Percentiles rank a stretch among this genome's conserved stretches.
phyloP scores from a whole-genome alignment of 768 basidiomycete species.

The Leccinellum albellum region DNA sequence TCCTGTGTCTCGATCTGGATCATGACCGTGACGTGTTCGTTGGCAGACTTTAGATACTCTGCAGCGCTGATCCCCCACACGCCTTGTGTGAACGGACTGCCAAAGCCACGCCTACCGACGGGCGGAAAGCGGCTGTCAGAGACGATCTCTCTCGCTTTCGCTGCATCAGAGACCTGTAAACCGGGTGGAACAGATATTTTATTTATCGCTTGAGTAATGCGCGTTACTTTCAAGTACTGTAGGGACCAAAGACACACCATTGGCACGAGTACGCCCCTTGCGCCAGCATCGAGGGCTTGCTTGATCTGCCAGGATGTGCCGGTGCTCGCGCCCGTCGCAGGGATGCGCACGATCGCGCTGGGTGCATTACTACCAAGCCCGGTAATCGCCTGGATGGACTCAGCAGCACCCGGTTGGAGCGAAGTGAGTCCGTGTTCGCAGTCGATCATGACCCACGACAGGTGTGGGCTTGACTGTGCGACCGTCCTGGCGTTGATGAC shows the following conservation, averaged over 20 bases:
- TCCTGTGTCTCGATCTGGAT: constrained; percentile 67
- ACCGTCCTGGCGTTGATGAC: constrained; percentile 54
- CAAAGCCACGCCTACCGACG: constrained; percentile 58
- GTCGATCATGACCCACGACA: constrained; percentile 65
- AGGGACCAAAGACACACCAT: constrained; percentile 43
- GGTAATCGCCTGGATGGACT: constrained; percentile 52
- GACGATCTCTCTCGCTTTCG: constrained; percentile 54
- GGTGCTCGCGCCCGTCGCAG: constrained; percentile 55
- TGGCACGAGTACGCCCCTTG: constrained; percentile 60
- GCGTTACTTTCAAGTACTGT: too few relatives aligned
- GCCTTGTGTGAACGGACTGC: constrained; percentile 58
- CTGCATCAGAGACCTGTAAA: constrained; percentile 48
- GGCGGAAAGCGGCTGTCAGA: constrained; percentile 62
- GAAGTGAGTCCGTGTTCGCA: constrained; percentile 65
- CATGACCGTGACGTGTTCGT: constrained; percentile 52
- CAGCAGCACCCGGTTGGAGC: constrained; percentile 52
- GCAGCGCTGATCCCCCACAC: constrained; percentile 49
- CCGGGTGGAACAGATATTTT: too few relatives aligned
- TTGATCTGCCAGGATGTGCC: constrained; percentile 71
- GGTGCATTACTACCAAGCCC: constrained; percentile 42
- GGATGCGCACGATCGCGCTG: constrained; percentile 57
- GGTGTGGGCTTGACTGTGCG: constrained; percentile 50
- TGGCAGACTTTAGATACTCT: constrained; percentile 55
- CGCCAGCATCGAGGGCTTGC: constrained; percentile 64
- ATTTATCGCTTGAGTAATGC: not conserved